Base-by-base conservation (phyloP, 2,329 filamentous ascomycete species). In the Xylaria sp. region DNA sequence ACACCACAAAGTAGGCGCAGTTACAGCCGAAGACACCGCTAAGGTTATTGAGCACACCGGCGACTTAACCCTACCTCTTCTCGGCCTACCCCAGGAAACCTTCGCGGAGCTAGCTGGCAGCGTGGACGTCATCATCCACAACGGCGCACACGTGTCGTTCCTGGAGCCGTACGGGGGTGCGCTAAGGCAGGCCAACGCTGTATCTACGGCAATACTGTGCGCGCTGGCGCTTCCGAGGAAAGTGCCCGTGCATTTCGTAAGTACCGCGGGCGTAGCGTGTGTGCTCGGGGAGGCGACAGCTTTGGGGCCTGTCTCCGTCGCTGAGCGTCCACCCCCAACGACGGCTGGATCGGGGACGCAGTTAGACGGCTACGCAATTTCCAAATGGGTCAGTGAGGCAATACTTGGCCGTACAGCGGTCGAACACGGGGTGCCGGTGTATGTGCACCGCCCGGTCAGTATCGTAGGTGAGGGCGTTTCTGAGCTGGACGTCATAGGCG, bases 81-180 rank as follows among this genome's bases (percentile, higher is more conserved):
- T 63, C 11, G 42, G 71, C 0, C 60, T 74, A 0, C n/a, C 60
- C 9, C 57, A 21, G 0, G 1, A 36, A 0, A 3, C 50, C 12
- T 39, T 50, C 8, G 2, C 1, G 2, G 32, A 7, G 6, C 4
- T 67, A 7, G 5, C 14, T 17, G 21, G 51, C 0, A 72, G 76
- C 45, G 78, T 85, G 19, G 74, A 80, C 21, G 71, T 77, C 12
- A 83, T 91, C 56, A 83, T 92, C 24, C 90, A 88, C 74, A 81
- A 78, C 60, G 86, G 82, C 7, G 83, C 84, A n/a, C 78, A 81
- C 21, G 75, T 77, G 14, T 80, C 74, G 6, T 82, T 76, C 73
- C 65, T 76, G 69, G 79, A 84, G 32, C 72, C 74, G 1, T 85
- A 83, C 70, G 34, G 72, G 8, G n/a, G n/a, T n/a, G 73, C 75